Evolutionary conservation across 1,284 basidiomycete species (phyloP).

Genomic region (Cutaneotrichosporon sp.): DNA sequence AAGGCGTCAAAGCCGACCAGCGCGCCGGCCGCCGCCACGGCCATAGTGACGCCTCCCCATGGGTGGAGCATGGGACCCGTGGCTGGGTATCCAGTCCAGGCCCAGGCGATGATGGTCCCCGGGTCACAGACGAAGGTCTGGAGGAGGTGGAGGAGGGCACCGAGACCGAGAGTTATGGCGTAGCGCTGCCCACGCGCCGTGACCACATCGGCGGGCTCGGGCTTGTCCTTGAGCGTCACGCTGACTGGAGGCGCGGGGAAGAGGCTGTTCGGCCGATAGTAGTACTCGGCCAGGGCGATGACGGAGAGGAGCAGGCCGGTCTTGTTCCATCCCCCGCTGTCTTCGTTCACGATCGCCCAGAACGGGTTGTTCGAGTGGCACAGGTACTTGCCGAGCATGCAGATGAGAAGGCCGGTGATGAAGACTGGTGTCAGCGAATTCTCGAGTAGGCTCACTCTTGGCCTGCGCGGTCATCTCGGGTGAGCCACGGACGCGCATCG

Average conservation of each 20-base stretch:
- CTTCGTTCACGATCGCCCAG: conserved; percentile 72
- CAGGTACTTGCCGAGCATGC: conserved; percentile 71
- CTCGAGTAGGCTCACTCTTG: conserved; percentile 57
- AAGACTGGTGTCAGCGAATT: conserved; percentile 56
- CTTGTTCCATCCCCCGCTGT: conserved; percentile 71
- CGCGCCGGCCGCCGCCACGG: conserved; percentile 63
- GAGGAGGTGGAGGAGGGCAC: conserved; percentile 70
- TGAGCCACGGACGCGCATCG: conserved; percentile 58
- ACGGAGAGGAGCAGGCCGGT: conserved; percentile 58
- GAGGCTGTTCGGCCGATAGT: conserved; percentile 37
- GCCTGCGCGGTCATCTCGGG: conserved; percentile 55
- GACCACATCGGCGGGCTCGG: conserved; percentile 18
- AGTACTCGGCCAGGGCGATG: conserved; percentile 45
- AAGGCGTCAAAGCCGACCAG: background rate
- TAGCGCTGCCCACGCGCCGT: conserved; percentile 24
- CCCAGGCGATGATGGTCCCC: conserved; percentile 82
- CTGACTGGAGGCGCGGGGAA: conserved; percentile 37
- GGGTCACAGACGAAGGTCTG: conserved; percentile 77
- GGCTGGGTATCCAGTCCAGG: conserved; percentile 83
- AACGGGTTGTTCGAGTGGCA: conserved; percentile 83
- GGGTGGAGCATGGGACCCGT: conserved; percentile 73
- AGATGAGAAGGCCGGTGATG: conserved; percentile 66
- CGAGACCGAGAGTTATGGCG: conserved; percentile 60
- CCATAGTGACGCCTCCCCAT: conserved; percentile 68
- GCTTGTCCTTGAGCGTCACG: conserved; percentile 20